Conservation (phyloP, 495 filamentous ascomycete species). For the Hypoxylon intermedium region DNA sequence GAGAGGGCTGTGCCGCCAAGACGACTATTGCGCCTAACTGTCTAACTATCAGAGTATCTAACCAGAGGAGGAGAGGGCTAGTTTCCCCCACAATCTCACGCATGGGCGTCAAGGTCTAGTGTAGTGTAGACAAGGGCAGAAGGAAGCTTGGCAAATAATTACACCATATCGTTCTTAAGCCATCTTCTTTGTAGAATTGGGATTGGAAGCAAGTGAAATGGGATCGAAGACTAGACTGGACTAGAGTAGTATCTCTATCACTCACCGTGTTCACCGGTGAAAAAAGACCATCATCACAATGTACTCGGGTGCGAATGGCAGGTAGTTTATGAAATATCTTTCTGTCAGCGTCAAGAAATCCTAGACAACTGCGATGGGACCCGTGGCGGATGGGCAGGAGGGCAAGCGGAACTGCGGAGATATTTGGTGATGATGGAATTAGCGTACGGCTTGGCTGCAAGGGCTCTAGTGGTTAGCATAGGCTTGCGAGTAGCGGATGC, state of each 20-base stretch:
- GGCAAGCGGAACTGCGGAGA: conserved; percentile 35
- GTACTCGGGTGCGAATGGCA: conserved; percentile 1
- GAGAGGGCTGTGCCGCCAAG: conserved; percentile 19
- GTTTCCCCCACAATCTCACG: conserved; percentile 30
- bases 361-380: conserved; percentile 12
- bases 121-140: conserved; percentile 28
- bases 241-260: conserved; percentile 12
- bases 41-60: too few species aligned
- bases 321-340: conserved; percentile 8
- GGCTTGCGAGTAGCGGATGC: conserved; percentile 17
- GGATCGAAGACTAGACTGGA: too few species aligned
- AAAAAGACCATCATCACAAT: not conserved
- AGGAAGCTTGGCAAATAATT: conserved; percentile 31
- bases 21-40: conserved; percentile 5
- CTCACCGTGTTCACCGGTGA: not conserved
- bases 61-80: conserved; percentile 19
- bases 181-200: not conserved
- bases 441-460: conserved; percentile 31
- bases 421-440: conserved; percentile 27
- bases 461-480: conserved; percentile 1
- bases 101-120: conserved; percentile 4
- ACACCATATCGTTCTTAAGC: conserved; percentile 2
- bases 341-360: conserved; percentile 8
- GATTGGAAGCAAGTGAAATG: not conserved
- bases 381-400: conserved; percentile 27